These are phyloP conservation scores for Iris macrosiphon DNA, from an alignment of 106 monocot species.

Conservation along the genomic window DNA sequence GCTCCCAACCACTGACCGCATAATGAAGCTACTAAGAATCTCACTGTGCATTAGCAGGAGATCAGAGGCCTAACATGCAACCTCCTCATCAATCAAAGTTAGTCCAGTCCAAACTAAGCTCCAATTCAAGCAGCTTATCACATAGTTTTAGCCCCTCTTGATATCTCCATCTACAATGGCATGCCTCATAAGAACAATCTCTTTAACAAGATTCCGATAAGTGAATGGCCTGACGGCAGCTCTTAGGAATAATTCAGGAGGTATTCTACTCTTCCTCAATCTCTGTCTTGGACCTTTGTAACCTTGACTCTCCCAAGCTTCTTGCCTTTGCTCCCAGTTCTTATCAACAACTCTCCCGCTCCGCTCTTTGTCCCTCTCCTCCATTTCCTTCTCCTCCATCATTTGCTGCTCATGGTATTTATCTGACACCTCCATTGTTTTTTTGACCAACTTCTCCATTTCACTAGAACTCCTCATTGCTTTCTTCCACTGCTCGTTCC, in stretches of 20 bases:
- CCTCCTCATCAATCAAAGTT: too few relatives aligned
- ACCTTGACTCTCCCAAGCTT: constrained; percentile 8
- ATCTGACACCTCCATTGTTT: constrained; percentile 44
- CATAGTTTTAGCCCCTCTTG: constrained; percentile 8
- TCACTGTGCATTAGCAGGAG: too few relatives aligned
- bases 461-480: constrained; percentile 52
- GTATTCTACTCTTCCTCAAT: constrained; percentile 34
- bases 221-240: constrained; percentile 88
- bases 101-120: background rate
- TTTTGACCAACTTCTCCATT: constrained; percentile 82
- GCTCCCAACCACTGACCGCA: too few relatives aligned
- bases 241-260: constrained; percentile 62
- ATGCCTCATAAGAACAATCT: constrained; percentile 88
- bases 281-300: constrained; percentile 13
- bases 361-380: constrained; percentile 7
- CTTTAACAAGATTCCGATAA: constrained; percentile 92
- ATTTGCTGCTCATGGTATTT: constrained; percentile 26
- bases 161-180: constrained; percentile 78
- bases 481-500: constrained; percentile 77
- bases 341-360: background rate
- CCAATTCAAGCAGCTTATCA: background rate
- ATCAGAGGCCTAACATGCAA: too few relatives aligned
- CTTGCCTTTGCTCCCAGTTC: constrained; percentile 6
- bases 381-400: constrained; percentile 23
- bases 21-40: too few relatives aligned